Conservation (phyloP, 2,329 filamentous ascomycete species). For the Endoconidiophora laricicola region DNA sequence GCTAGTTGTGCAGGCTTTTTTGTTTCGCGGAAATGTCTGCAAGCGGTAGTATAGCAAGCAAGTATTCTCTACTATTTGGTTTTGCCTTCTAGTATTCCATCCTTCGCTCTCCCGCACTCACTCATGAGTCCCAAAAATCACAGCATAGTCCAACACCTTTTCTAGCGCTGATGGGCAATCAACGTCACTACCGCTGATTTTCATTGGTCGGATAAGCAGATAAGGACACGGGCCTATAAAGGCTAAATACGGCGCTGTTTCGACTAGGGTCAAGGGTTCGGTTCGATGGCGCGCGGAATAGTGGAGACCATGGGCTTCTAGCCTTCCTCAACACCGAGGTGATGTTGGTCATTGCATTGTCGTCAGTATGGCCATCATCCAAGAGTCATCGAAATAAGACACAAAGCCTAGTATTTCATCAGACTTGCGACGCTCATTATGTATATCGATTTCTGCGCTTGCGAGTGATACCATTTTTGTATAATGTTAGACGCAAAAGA, state of each 20-base stretch:
- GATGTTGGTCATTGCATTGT: no score
- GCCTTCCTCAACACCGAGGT: no score
- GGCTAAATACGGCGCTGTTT: constrained; percentile 1
- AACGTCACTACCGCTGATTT: constrained; percentile 6
- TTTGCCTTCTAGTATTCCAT: background rate
- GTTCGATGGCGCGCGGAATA: no score
- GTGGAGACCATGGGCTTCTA: no score
- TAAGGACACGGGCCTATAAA: background rate
- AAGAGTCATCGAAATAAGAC: no score
- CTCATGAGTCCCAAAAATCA: background rate
- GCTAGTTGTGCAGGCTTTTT: background rate
- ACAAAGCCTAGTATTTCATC: no score
- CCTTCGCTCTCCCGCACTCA: constrained; percentile 1
- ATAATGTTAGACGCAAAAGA: no score
- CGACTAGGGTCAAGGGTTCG: constrained; percentile 11
- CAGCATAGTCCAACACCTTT: background rate
- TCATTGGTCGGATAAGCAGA: constrained; percentile 12
- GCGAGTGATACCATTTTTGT: no score
- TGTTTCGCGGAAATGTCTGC: background rate
- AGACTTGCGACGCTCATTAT: no score
- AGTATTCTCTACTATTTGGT: background rate
- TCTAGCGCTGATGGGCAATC: constrained; percentile 5
- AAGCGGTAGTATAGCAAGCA: background rate
- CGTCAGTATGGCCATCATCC: no score
- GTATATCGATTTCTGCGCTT: no score